Evolutionary conservation across 176 grass and related monocot genomes (phyloP).

Genomic region (Juncus inflexus): DNA sequence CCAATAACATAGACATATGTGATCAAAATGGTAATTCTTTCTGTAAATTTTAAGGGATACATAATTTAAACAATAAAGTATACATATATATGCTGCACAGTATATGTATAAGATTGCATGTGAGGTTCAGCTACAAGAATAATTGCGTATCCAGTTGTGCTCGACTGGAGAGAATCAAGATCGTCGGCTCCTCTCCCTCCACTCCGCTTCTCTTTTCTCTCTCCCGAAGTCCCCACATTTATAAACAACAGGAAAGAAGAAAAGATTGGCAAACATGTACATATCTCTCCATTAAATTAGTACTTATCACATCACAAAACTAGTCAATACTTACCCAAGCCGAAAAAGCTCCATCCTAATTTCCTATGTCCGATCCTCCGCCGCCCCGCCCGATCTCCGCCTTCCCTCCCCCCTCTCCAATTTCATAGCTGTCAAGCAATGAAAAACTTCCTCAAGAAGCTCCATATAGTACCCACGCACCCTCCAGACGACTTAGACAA

Average conservation of each 20-base stretch:
- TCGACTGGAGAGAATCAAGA: slow-evolving; percentile 13
- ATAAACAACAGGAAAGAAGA: slow-evolving; percentile 19
- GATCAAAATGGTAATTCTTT: background rate
- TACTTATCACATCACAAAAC: slow-evolving; percentile 19
- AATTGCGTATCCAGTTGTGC: background rate
- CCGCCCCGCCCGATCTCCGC: slow-evolving; percentile 41
- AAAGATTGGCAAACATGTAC: slow-evolving; percentile 30
- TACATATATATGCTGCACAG: background rate
- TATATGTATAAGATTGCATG: background rate
- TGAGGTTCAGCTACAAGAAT: background rate
- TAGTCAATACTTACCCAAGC: slow-evolving; percentile 45
- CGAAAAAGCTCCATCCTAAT: slow-evolving; percentile 25
- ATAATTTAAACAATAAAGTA: background rate
- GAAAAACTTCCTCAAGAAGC: slow-evolving; percentile 99
- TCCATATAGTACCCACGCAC: slow-evolving; percentile 56
- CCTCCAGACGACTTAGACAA: slow-evolving; percentile 21
- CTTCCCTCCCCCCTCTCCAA: slow-evolving; percentile 33
- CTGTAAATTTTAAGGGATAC: background rate
- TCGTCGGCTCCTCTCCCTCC: slow-evolving; percentile 2
- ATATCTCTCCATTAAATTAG: slow-evolving; percentile 29
- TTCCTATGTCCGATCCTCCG: slow-evolving; percentile 72
- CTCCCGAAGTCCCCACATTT: slow-evolving; percentile 18
- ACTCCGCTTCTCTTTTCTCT: background rate
- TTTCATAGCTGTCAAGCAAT: slow-evolving; percentile 33
- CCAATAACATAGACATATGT: background rate